Evolutionary conservation across 2,329 filamentous ascomycete genomes (phyloP).

Genomic region (Aureobasidium namibiae): DNA sequence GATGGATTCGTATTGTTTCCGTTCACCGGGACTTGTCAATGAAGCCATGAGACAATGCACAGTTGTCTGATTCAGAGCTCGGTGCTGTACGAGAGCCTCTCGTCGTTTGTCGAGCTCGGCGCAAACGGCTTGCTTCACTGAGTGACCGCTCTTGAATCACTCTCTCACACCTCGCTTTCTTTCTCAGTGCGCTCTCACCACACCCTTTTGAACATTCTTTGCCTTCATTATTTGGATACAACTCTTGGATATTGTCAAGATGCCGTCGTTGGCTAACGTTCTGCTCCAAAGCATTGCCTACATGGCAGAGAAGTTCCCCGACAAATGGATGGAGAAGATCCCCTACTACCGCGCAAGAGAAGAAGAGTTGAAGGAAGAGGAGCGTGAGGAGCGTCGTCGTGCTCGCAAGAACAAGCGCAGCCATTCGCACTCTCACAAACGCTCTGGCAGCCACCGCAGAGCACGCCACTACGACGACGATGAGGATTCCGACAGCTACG

Average conservation of each 20-base stretch:
- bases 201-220: neutral
- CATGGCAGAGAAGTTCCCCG: conserved; percentile 29
- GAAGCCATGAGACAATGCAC: neutral
- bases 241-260: neutral
- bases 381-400: conserved; percentile 10
- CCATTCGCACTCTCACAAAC: conserved; percentile 14
- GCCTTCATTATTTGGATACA: neutral
- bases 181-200: neutral
- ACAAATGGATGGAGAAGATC: conserved; percentile 30
- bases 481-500: conserved; percentile 19
- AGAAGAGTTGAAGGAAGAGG: conserved; percentile 16
- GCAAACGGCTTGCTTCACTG: neutral
- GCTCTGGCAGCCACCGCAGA: conserved; percentile 14
- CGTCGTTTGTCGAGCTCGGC: conserved; percentile 1
- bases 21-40: neutral
- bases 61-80: neutral
- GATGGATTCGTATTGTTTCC: neutral
- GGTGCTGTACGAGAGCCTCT: neutral
- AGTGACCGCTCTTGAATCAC: neutral
- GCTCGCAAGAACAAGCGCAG: conserved; percentile 12
- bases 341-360: conserved; percentile 28
- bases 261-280: conserved; percentile 13
- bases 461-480: conserved; percentile 19
- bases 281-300: conserved; percentile 16
- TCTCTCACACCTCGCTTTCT: neutral